Percentiles rank a stretch among this genome's conserved stretches.
Conservation (phyloP, 352 stramenopile genomes). For the Pythium vanterpoolii region DNA sequence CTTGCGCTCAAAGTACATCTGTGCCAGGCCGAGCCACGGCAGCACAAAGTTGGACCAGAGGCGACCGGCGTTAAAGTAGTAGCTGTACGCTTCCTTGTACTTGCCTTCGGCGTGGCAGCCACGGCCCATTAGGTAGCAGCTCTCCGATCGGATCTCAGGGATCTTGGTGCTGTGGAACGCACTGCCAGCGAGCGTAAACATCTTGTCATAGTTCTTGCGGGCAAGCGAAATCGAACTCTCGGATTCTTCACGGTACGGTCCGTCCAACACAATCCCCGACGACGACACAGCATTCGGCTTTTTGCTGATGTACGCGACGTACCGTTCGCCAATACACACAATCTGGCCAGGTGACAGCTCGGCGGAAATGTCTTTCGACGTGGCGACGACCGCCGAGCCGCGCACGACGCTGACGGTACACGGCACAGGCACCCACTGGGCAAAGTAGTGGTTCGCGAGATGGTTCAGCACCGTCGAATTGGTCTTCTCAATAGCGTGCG, state of each 20-base stretch:
- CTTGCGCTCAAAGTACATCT: constrained; percentile 90
- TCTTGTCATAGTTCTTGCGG: constrained; percentile 90
- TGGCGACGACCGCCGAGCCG: constrained; percentile 82
- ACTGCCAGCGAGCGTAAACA: constrained; percentile 86
- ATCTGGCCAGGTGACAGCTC: constrained; percentile 90
- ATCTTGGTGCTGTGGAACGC: constrained; percentile 89
- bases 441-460: constrained; percentile 98
- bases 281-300: constrained; percentile 59
- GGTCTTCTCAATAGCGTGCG: constrained; percentile 85
- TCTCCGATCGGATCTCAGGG: constrained; percentile 93
- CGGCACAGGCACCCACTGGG: constrained; percentile 92
- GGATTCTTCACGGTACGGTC: constrained; percentile 77
- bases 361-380: constrained; percentile 83
- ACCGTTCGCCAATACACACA: constrained; percentile 92
- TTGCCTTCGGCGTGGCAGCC: constrained; percentile 93
- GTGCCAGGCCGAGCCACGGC: constrained; percentile 82
- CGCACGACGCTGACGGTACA: constrained; percentile 84
- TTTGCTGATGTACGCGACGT: constrained; percentile 86
- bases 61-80: constrained; percentile 94
- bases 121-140: constrained; percentile 94
- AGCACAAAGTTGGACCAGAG: constrained; percentile 86
- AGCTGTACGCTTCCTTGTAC: constrained; percentile 95
- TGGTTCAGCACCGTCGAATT: constrained; percentile 95
- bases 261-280: constrained; percentile 67
- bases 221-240: constrained; percentile 53